phyloP scores from a whole-genome alignment of 768 basidiomycete species.

The Trametes meyenii region DNA sequence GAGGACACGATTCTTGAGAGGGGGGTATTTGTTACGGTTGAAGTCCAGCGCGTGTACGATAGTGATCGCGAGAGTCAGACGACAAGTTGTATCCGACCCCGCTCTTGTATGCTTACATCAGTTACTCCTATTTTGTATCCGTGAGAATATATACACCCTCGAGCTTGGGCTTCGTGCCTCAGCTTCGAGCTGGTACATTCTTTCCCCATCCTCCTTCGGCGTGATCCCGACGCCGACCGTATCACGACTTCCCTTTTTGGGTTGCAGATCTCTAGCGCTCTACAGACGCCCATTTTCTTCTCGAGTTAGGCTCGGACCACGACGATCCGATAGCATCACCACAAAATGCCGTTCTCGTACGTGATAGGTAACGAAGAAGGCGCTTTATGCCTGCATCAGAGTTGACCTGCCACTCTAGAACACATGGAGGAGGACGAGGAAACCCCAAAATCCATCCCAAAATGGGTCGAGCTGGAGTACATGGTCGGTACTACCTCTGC shows the following conservation, averaged over 20 bases:
- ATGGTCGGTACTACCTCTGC: conserved; percentile 43
- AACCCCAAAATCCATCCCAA: conserved; percentile 67
- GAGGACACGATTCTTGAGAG: background rate
- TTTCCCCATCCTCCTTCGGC: background rate
- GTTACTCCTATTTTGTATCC: background rate
- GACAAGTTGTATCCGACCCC: no score
- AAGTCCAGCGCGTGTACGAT: no score
- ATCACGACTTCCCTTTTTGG: background rate
- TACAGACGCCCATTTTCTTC: background rate
- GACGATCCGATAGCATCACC: no score
- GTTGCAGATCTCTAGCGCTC: background rate
- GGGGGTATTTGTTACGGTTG: background rate
- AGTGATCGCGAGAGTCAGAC: no score
- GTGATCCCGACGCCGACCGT: background rate
- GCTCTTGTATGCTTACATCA: no score
- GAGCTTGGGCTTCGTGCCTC: background rate
- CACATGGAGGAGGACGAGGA: conserved; percentile 96
- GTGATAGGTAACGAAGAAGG: conserved; percentile 27
- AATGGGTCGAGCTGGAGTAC: conserved; percentile 95
- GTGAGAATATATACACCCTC: background rate
- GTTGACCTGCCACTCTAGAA: conserved; percentile 46
- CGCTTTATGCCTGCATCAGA: background rate
- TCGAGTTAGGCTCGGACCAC: background rate
- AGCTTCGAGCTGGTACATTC: conserved; percentile 1
- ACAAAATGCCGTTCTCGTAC: conserved; percentile 34